Conservation (phyloP, 495 filamentous ascomycete genomes). For the Neurospora hispaniola region DNA sequence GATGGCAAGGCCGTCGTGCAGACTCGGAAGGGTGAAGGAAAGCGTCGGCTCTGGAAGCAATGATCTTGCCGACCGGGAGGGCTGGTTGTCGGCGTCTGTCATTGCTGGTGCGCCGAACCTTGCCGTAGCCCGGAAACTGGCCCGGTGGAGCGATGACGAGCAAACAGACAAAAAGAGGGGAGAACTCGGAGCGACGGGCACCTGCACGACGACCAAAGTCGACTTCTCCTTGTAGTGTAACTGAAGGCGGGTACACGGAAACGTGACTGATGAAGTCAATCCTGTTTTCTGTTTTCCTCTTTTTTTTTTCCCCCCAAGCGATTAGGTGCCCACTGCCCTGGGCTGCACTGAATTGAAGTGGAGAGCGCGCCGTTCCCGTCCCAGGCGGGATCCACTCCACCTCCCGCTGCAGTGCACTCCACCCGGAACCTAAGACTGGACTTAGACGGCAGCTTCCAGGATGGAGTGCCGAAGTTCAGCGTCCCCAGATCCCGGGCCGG, state of each 20-base stretch:
- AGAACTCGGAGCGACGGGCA: not conserved
- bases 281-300: too few relatives aligned
- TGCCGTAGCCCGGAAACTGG: not conserved
- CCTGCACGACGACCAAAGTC: not conserved
- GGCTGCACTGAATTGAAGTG: not conserved
- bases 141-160: not conserved
- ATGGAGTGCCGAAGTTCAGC: not conserved
- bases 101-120: not conserved
- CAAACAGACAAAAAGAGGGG: not conserved
- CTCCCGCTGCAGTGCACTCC: not conserved
- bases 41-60: conserved; percentile 48
- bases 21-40: conserved; percentile 70
- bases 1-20: conserved; percentile 64
- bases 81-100: conserved; percentile 1
- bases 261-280: not conserved
- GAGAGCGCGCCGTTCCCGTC: not conserved
- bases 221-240: not conserved
- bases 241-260: not conserved
- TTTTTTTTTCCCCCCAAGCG: too few relatives aligned
- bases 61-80: not conserved
- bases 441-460: not conserved
- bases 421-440: not conserved
- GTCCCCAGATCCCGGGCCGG: not conserved
- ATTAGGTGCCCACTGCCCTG: too few relatives aligned
- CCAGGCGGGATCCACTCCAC: not conserved